Evolutionary conservation across 805 yeast species (phyloP), one percentile per base, ranked within the genome.

Genomic region (Candida multigemmis): DNA sequence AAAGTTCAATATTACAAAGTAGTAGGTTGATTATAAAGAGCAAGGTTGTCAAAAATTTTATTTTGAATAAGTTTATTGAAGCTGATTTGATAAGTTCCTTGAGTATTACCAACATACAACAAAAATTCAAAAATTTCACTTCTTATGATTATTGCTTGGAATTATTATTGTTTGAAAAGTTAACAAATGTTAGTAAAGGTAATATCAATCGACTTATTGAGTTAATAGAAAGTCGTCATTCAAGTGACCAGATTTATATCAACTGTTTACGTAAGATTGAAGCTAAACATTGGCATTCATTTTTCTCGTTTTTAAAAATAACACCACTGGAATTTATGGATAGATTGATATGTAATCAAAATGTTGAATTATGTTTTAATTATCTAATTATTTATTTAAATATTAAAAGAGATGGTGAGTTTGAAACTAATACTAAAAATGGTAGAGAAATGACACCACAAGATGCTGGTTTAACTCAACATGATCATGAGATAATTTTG

Each of bases 181-280:
- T 68, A 16, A 50, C 56, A 10, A 40, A 39, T 8, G 32, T 37
- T 4, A 49, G 37, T 21, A 56, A 54, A 19, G 22, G 26, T 2
- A 38, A 31, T 19, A 25, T 31, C n/a, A 17, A 16, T 10, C 18
- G 34, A 12, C 37, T 55, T 16, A 40, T 54, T 3, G 33, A 41
- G 12, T 29, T 46, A 14, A 42, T 46, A 18, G 48, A 48, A 25
- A 29, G 27, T 11, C 30, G 34, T 12, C 28, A 28, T 6, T 27
- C 34, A 8, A 36, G 46, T 4, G 56, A 51, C 28, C 41, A 42
- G 4, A 59, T 71, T n/a, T 63, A 60, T 28, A 54, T 71, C 24
- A 70, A 66, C 33, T 72, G 78, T 38, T 67, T 77, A 18, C 50
- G 81, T 17, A 74, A 74, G 34, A 73, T 72, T 10, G 81, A 74